phyloP scores from a whole-genome alignment of 1,284 basidiomycete species.

The Schizophyllum amplum region DNA sequence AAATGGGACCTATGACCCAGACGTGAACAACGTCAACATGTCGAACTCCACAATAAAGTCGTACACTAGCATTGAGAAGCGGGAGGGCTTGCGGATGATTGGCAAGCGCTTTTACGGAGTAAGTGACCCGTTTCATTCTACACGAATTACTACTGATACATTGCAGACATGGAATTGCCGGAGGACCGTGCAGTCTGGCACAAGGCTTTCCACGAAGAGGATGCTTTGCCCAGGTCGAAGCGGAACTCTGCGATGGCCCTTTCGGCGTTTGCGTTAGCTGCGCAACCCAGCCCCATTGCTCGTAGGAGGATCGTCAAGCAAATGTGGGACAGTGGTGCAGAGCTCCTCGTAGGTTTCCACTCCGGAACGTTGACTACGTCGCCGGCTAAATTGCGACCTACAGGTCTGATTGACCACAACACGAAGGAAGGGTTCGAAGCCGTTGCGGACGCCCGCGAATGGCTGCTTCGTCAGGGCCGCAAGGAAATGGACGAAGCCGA shows the following conservation, averaged over 20 bases:
- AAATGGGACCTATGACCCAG: conserved; percentile 9
- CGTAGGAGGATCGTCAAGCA: conserved; percentile 67
- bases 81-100: conserved; percentile 57
- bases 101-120: conserved; percentile 59
- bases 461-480: conserved; percentile 62
- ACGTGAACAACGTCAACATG: conserved; percentile 29
- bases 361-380: conserved; percentile 10
- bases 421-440: conserved; percentile 72
- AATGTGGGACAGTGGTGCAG: conserved; percentile 87
- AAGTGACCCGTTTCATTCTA: conserved; percentile 13
- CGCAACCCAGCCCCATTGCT: conserved; percentile 53
- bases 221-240: conserved; percentile 26
- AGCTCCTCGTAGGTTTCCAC: conserved; percentile 52
- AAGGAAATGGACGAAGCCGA: conserved; percentile 45
- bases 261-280: conserved; percentile 80
- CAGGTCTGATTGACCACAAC: conserved; percentile 81
- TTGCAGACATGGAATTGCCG: not conserved
- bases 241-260: conserved; percentile 62
- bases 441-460: conserved; percentile 78
- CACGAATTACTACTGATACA: not conserved
- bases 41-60: conserved; percentile 43
- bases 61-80: conserved; percentile 66
- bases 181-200: conserved; percentile 38
- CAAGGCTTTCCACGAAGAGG: conserved; percentile 43
- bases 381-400: not conserved